Base-by-base conservation (phyloP, 2,329 filamentous ascomycete genomes). In the Phialemoniopsis sp. region DNA sequence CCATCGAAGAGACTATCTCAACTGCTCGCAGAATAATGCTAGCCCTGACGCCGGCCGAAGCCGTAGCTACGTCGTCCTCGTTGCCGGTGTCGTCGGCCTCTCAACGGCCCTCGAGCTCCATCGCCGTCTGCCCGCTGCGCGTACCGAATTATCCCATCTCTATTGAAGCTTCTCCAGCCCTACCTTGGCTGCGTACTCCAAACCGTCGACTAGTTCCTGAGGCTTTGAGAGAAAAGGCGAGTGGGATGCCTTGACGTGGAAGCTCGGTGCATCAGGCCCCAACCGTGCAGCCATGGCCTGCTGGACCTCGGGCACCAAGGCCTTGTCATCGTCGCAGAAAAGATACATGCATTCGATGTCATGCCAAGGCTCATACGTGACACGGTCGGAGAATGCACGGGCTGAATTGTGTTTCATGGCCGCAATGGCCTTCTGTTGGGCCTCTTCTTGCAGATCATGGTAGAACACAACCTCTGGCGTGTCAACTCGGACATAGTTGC, bases 361-460 rank as follows among this genome's bases (percentile, higher is more conserved):
- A 36, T 49, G 41, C 46, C 46, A 50, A 12, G 48, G 46, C 43
- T 49, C 46, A 38, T 50, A 49, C 3, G 41, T 45, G 13, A 47
- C 46, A 19, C 29, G 18, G 40, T 47, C 48, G 8, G 18, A 32
- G 38, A 49, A 48, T 2, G 48, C 45, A 18, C 38, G 40, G 16
- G 42, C 41, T 4, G 48, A 49, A 35, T 46, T 40, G 39, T 47
- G 43, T 39, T 43, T 36, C 35, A 50, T 43, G 18, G 36, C 38
- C 14, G 43, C 17, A 8, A 49, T 38, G 31, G 43, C 40, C 7
- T 37, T 29, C 40, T 44, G 35, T 14, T 35, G 38, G 21, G 42
- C 34, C 12, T 40, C 45, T 13, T 40, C 36, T 13, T 36, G 18
- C 13, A 49, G 43, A 34, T 50, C 48, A 38, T 49, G 45, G 37